Conservation (phyloP, 2,329 filamentous ascomycete species). For the Aspergillus hiratsukae region DNA sequence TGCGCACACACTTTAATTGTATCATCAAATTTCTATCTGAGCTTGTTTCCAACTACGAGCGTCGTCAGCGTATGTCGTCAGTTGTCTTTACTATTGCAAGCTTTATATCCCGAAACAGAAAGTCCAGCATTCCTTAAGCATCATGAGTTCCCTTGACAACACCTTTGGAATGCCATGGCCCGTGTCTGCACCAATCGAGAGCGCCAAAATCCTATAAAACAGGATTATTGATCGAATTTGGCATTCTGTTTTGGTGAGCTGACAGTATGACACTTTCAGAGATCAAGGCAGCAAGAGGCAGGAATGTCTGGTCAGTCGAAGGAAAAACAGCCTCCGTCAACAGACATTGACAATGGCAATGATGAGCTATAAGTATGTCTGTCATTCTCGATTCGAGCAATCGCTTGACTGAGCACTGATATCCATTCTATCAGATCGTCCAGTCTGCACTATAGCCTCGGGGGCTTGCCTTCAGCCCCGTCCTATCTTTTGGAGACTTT, state of each 20-base stretch:
- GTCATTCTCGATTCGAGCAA: neutral
- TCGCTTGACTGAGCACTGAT: neutral
- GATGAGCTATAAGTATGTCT: neutral
- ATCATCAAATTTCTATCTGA: neutral
- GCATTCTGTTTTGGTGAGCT: neutral
- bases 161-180: conserved; percentile 13
- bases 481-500: neutral
- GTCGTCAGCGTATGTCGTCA: neutral
- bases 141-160: conserved; percentile 19
- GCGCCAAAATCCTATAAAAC: neutral
- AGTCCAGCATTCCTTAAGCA: conserved; percentile 16
- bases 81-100: neutral
- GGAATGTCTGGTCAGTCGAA: neutral
- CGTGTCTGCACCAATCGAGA: neutral
- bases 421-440: neutral
- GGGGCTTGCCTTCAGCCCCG: neutral
- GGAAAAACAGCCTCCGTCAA: neutral
- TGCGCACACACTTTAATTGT: neutral
- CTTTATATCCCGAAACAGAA: neutral
- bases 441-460: neutral
- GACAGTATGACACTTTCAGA: neutral
- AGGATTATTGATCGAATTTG: neutral
- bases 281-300: neutral
- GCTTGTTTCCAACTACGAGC: neutral
- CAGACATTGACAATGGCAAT: neutral